Base-by-base conservation (phyloP, 345 rosid genomes). In the Noccaea caerulescens region DNA sequence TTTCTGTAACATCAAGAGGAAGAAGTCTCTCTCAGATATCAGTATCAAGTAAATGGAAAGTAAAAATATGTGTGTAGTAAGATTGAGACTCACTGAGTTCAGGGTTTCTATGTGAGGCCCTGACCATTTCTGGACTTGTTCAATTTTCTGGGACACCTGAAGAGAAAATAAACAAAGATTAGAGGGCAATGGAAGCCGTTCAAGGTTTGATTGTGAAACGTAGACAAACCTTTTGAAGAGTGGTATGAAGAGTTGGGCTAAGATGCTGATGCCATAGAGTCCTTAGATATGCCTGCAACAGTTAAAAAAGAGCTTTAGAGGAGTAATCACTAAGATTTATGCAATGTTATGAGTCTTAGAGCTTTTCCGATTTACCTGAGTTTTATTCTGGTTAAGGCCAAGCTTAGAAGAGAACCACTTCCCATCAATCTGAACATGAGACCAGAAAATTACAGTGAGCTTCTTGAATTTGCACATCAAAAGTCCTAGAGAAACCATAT, bases 201-300 rank as follows among this genome's bases (percentile, higher is more conserved):
- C n/a, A 53, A 53, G 20, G 8, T 30, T 7, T 46, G 44, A 49
- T 9, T 52, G 45, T 54, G 71, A 43, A 37, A n/a, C 14, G 1
- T 42, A 67, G 37, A 49, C 18, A 49, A 27, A 83, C 87, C 87
- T 77, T 72, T 56, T 61, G 56, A 63, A 79, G 66, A 42, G 65
- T 66, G 10, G 83, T 72, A 51, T 61, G 56, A 63, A 79, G 66
- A 42, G 65, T 66, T n/a, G 83, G 83, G 49, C 51, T 64, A 42
- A 76, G 70, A 58, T 70, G 78, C 39, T 81, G 79, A 60, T 75
- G 68, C 87, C 87, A 84, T 33, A 37, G 57, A 49, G 73, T 66
- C 55, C 23, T 25, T 10, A 66, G 18, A 59, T 61, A 70, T 18
- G 76, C 76, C 83, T 84, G 77, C 63, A 69, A 10, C 42, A 2